A percentile compares a stretch with the other conserved stretches of the same genome.
Conservation (phyloP, 768 basidiomycete genomes). For the Candolleomyces efflorescens region DNA sequence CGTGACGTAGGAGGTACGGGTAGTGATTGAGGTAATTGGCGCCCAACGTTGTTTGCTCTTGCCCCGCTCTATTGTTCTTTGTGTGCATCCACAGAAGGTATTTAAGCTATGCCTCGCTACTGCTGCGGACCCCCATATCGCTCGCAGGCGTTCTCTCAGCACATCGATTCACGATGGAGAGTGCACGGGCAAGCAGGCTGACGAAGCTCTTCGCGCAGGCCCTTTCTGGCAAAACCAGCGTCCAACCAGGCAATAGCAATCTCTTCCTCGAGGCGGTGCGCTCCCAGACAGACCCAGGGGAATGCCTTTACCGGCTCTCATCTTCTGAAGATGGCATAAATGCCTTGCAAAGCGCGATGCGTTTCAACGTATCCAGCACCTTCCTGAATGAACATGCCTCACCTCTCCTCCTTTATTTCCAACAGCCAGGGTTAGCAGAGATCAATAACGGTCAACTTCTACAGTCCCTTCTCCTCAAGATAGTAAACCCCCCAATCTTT, state of each 20-base stretch:
- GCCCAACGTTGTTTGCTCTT: not conserved
- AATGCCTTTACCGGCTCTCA: slow-evolving; percentile 34
- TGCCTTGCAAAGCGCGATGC: slow-evolving; percentile 38
- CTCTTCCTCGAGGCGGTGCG: slow-evolving; percentile 47
- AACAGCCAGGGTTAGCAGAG: slow-evolving; percentile 33
- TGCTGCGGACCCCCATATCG: not conserved
- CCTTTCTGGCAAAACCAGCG: slow-evolving; percentile 21
- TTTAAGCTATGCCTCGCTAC: not conserved
- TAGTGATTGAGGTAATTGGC: not conserved
- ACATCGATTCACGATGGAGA: slow-evolving; percentile 1
- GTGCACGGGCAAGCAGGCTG: slow-evolving; percentile 17
- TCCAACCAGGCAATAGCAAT: slow-evolving; percentile 21
- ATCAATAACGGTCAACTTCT: slow-evolving; percentile 41
- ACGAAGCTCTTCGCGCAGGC: slow-evolving; percentile 31
- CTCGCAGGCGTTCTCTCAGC: not conserved
- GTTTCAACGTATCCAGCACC: slow-evolving; percentile 26
- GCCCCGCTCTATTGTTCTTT: not conserved
- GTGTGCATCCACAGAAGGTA: not conserved
- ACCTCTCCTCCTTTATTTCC: slow-evolving; percentile 27
- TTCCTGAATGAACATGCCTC: slow-evolving; percentile 43
- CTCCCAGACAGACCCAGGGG: slow-evolving; percentile 30
- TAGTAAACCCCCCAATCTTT: slow-evolving; percentile 50
- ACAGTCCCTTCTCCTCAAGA: slow-evolving; percentile 29
- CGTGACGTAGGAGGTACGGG: no score
- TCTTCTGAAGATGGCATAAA: slow-evolving; percentile 30